Evolutionary conservation across 306 rosid species (phyloP).

Genomic region (Rosa multiflora): DNA sequence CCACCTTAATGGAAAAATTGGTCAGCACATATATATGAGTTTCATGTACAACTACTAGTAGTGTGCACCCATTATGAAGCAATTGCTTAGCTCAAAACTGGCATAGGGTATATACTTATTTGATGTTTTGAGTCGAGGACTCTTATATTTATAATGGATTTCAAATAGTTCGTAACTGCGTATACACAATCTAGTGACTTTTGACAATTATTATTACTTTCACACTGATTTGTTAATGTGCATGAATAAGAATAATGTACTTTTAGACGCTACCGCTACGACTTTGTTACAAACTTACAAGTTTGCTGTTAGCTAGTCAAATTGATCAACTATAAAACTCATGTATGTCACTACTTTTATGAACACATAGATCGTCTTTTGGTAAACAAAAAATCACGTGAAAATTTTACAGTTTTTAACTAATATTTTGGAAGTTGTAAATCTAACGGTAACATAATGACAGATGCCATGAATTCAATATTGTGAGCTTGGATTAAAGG

Average conservation of each 20-base stretch:
- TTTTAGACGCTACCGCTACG: too few species aligned
- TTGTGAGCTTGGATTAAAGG: not conserved
- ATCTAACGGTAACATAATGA: not conserved
- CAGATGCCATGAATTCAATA: not conserved
- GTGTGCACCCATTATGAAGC: not conserved
- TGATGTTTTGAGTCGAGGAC: too few species aligned
- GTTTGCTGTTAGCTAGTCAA: too few species aligned
- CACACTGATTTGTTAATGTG: not conserved
- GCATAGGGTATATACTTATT: not conserved
- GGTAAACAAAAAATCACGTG: too few species aligned
- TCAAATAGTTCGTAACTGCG: not conserved
- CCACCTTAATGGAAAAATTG: not conserved
- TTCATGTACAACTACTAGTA: not conserved
- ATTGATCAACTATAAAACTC: too few species aligned
- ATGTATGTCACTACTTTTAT: too few species aligned
- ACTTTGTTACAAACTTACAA: too few species aligned
- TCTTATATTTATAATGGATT: not conserved
- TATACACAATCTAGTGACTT: not conserved
- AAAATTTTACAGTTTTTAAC: too few species aligned
- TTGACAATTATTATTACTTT: not conserved
- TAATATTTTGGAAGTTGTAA: too few species aligned
- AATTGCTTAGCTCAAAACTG: not conserved
- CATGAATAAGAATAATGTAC: not conserved
- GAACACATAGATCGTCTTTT: too few species aligned
- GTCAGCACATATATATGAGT: not conserved